A percentile compares a stretch with the other conserved stretches of the same genome.
Conservation (phyloP, 2,329 filamentous ascomycete species). For the Neurospora crassa region DNA sequence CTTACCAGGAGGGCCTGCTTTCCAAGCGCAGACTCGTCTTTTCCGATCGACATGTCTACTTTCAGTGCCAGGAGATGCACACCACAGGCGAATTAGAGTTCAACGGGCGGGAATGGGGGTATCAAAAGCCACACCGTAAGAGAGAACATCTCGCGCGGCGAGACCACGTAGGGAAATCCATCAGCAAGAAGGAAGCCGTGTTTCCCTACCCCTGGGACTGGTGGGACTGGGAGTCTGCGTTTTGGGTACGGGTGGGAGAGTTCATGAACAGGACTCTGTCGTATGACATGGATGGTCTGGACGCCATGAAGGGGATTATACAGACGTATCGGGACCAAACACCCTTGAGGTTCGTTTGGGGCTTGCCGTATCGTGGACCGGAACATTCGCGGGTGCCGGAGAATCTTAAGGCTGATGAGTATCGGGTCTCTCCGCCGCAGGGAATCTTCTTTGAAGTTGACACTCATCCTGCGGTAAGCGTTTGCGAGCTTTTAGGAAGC, state of each 20-base stretch:
- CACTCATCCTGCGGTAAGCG: neutral
- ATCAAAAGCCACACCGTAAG: neutral
- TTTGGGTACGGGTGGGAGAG: neutral
- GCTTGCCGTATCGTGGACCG: neutral
- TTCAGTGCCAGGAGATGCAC: slow-evolving; percentile 5
- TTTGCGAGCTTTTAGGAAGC: neutral
- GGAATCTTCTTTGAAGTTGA: neutral
- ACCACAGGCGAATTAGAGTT: neutral
- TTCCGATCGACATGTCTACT: neutral
- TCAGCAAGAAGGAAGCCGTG: neutral
- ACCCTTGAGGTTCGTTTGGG: neutral
- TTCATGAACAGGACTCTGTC: neutral
- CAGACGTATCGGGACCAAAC: neutral
- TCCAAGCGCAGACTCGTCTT: slow-evolving; percentile 9
- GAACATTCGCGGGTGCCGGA: neutral
- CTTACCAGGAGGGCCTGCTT: slow-evolving; percentile 11
- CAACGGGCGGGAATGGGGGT: neutral
- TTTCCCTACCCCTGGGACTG: neutral
- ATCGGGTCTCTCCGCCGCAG: neutral
- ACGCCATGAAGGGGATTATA: neutral
- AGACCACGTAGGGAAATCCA: neutral
- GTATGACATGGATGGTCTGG: neutral
- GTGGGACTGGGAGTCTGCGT: neutral
- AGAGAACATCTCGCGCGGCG: neutral
- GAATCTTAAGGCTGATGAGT: neutral